A percentile compares a stretch with the other conserved stretches of the same genome.
Evolutionary conservation across 2,329 filamentous ascomycete genomes (phyloP).

Genomic region (Hymenoscyphus occultus): DNA sequence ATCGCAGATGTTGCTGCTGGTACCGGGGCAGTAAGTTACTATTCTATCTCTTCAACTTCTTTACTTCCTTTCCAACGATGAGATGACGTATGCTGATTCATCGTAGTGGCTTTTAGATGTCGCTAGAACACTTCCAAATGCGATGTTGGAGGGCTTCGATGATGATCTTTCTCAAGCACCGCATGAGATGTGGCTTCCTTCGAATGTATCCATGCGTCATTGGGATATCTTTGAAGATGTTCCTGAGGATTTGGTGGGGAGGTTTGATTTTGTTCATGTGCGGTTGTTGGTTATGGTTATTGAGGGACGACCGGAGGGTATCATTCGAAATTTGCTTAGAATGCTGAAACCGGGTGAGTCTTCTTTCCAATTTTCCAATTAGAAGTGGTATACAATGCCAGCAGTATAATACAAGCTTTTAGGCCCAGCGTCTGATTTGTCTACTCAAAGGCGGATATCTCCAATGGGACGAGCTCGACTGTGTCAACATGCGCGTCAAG

Average conservation of each 20-base stretch:
- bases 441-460: neutral
- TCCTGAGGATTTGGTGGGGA: constrained; percentile 5
- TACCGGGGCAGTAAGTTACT: neutral
- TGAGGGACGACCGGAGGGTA: neutral
- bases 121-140: neutral
- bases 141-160: constrained; percentile 6
- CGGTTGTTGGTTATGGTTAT: constrained; percentile 5
- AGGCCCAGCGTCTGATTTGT: neutral
- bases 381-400: no score
- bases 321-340: neutral
- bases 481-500: constrained; percentile 7
- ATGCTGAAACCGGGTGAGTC: constrained; percentile 11
- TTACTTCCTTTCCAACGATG: no score
- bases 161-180: constrained; percentile 1
- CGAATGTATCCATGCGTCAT: neutral
- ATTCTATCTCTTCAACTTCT: no score
- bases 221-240: constrained; percentile 6
- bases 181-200: constrained; percentile 1
- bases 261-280: constrained; percentile 10
- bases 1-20: constrained; percentile 9
- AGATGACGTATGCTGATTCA: no score
- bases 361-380: no score
- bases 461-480: constrained; percentile 11
- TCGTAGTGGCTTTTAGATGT: constrained; percentile 8
- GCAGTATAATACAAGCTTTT: no score